These are phyloP conservation scores for Hordeum vulgare DNA, from an alignment of 176 grass and related monocot species.

Conservation along the genomic window MorexV3_pseudomolecules_assembly NC_058520.1:119333882-119334381, in stretches of 20 bases:
- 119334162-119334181: neutral
- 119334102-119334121: neutral
- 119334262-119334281: slow-evolving; percentile 8
- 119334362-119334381: slow-evolving; percentile 82
- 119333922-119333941: neutral
- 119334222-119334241: slow-evolving; percentile 11
- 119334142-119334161: neutral
- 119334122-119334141: no score
- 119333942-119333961: neutral
- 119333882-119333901: neutral
- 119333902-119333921: neutral
- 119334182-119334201: neutral
- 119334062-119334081: neutral
- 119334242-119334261: neutral
- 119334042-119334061: neutral
- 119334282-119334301: neutral
- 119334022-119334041: neutral
- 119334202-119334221: neutral
- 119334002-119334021: neutral
- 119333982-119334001: neutral
- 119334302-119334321: neutral
- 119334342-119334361: neutral
- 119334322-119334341: neutral
- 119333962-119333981: neutral
- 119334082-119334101: neutral